phyloP scores from a whole-genome alignment of 2,329 filamentous ascomycete genomes.

The Penicillium sp. region DNA sequence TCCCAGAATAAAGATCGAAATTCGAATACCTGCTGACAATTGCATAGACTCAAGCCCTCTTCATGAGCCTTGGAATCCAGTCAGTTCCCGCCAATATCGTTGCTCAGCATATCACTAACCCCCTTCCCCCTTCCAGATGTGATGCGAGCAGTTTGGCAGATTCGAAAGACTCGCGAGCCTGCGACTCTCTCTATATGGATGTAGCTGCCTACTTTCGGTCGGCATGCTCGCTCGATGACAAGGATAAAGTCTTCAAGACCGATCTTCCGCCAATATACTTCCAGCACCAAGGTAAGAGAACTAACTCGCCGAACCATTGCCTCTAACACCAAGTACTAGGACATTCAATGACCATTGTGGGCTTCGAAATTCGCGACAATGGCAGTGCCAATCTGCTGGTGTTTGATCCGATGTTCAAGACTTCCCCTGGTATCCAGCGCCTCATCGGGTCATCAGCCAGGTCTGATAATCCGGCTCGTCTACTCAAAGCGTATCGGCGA shows the following conservation, averaged over 20 bases:
- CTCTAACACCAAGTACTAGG: constrained; percentile 45
- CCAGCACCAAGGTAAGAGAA: constrained; percentile 64
- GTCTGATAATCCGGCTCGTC: constrained; percentile 46
- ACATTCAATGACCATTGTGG: constrained; percentile 86
- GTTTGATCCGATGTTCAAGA: constrained; percentile 80
- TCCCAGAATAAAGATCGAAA: not conserved
- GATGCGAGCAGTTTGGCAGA: constrained; percentile 56
- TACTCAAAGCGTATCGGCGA: constrained; percentile 70
- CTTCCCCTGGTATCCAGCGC: constrained; percentile 59
- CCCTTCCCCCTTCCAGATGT: constrained; percentile 40
- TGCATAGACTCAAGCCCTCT: constrained; percentile 69
- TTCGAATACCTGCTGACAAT: constrained; percentile 8
- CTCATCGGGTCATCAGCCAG: constrained; percentile 48
- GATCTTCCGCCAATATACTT: constrained; percentile 79
- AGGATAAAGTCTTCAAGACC: constrained; percentile 62
- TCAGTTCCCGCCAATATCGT: constrained; percentile 36
- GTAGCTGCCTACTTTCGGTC: constrained; percentile 71
- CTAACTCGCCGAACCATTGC: not conserved
- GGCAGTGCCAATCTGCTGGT: constrained; percentile 69
- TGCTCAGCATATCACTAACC: not conserved
- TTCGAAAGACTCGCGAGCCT: constrained; percentile 46
- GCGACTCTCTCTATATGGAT: constrained; percentile 58
- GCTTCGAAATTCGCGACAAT: constrained; percentile 65
- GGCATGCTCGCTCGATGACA: constrained; percentile 45
- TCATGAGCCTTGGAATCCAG: constrained; percentile 64